phyloP scores from a whole-genome alignment of 1,284 basidiomycete genomes.

The Ceratobasidium sp. region DNA sequence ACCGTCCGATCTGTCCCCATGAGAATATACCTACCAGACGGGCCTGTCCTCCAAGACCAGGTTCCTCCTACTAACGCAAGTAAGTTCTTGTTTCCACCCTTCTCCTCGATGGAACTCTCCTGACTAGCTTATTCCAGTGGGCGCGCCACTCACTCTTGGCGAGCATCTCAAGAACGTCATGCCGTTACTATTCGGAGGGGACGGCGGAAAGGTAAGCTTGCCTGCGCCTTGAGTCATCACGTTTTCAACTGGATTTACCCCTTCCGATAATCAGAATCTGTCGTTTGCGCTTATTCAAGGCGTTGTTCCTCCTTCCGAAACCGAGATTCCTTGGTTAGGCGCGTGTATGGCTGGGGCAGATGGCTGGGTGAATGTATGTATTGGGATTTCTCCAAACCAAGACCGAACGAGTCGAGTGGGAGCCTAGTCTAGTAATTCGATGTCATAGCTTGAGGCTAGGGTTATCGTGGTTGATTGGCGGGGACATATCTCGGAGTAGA shows the following conservation, averaged over 20 bases:
- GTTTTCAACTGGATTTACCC: background rate
- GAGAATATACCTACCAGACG: constrained; percentile 89
- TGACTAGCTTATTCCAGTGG: constrained; percentile 8
- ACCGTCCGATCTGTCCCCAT: constrained; percentile 89
- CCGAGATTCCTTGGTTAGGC: constrained; percentile 94
- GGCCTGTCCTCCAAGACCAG: constrained; percentile 90
- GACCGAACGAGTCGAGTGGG: constrained; percentile 17
- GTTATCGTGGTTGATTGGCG: background rate
- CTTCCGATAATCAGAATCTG: constrained; percentile 53
- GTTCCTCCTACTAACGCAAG: constrained; percentile 72
- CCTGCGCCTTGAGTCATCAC: constrained; percentile 52
- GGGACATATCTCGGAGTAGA: no score
- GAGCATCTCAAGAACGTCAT: constrained; percentile 59
- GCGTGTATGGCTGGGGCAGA: constrained; percentile 92
- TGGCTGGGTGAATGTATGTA: constrained; percentile 92
- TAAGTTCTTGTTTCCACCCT: background rate
- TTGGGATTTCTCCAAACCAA: constrained; percentile 66
- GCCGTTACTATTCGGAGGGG: constrained; percentile 63
- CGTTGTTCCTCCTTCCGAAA: constrained; percentile 85
- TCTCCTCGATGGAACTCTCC: background rate
- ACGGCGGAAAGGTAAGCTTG: constrained; percentile 40
- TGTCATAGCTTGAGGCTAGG: background rate
- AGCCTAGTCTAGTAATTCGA: background rate
- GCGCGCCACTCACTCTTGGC: constrained; percentile 59
- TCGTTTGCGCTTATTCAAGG: constrained; percentile 88